Percentiles rank a stretch among this genome's conserved stretches.
Evolutionary conservation across 306 rosid genomes (phyloP).

Genomic region (Pyrus bretschneideri): DNA sequence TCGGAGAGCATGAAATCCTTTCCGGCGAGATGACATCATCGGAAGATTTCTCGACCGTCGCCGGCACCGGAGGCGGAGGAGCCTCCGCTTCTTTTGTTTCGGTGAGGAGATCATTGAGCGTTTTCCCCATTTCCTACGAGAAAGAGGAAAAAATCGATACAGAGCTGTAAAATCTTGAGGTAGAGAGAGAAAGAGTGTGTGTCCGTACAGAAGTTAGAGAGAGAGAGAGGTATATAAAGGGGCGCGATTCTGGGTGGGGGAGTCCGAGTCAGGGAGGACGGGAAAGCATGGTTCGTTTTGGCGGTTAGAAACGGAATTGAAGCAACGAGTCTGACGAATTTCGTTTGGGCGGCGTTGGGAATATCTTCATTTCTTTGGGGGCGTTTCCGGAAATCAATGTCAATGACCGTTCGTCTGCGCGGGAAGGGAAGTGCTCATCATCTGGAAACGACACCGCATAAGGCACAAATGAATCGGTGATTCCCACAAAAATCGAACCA

Average conservation of each 20-base stretch:
- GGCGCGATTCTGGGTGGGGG: neutral
- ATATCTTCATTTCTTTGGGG: neutral
- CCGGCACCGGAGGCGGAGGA: neutral
- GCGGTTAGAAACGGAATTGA: neutral
- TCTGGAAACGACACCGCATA: too few relatives aligned
- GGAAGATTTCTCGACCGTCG: neutral
- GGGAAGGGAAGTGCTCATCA: neutral
- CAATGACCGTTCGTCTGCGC: neutral
- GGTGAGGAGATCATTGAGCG: neutral
- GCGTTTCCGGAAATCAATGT: neutral
- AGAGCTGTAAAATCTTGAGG: neutral
- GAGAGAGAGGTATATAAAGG: neutral
- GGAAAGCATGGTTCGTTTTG: neutral
- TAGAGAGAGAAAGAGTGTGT: neutral
- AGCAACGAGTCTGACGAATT: neutral
- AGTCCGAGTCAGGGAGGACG: neutral
- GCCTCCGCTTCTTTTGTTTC: neutral
- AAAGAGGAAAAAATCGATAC: neutral
- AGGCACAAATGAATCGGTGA: too few relatives aligned
- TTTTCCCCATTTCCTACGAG: neutral
- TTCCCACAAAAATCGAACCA: too few relatives aligned
- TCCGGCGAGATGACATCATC: neutral
- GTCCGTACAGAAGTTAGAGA: too few relatives aligned
- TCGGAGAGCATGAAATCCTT: neutral
- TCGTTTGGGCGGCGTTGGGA: neutral